Evolutionary conservation across 306 rosid species (phyloP).

Genomic region (Sophora flavescens): DNA sequence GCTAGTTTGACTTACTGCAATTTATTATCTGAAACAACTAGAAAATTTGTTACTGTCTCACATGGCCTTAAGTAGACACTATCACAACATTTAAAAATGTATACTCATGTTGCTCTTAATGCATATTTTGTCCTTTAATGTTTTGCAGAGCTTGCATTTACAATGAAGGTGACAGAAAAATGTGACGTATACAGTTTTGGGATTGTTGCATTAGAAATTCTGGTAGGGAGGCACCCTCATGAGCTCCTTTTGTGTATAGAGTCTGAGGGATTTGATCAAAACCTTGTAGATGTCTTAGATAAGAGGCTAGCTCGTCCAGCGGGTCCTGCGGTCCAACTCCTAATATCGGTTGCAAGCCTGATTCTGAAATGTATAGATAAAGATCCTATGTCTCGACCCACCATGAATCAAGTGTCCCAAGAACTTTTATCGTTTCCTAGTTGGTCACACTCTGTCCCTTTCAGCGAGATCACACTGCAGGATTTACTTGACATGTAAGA

Average conservation of each 20-base stretch:
- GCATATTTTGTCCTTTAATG: neutral
- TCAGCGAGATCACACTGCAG: constrained; percentile 29
- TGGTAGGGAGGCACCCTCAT: constrained; percentile 36
- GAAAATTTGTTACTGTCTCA: neutral
- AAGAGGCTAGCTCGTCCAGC: constrained; percentile 30
- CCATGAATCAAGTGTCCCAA: constrained; percentile 40
- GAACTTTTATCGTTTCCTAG: neutral
- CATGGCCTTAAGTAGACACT: neutral
- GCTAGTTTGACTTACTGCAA: neutral
- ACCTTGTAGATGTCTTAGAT: constrained; percentile 39
- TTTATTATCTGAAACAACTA: neutral
- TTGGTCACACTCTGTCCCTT: constrained; percentile 23
- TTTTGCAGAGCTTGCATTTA: constrained; percentile 42
- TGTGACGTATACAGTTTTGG: constrained; percentile 47
- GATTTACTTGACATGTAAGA: constrained; percentile 15
- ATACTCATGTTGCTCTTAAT: neutral
- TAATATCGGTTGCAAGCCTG: neutral
- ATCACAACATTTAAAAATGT: neutral
- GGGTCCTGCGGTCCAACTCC: neutral
- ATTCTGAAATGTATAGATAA: constrained; percentile 30
- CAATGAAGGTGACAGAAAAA: constrained; percentile 48
- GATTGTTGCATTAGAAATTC: constrained; percentile 39
- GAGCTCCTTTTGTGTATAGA: constrained; percentile 27
- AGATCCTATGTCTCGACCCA: constrained; percentile 40
- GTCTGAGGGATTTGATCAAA: constrained; percentile 28